Percentiles rank a stretch among this genome's conserved stretches.
Conservation (phyloP, 2,329 filamentous ascomycete genomes). For the Cladosporium austrohemisphaericum region DNA sequence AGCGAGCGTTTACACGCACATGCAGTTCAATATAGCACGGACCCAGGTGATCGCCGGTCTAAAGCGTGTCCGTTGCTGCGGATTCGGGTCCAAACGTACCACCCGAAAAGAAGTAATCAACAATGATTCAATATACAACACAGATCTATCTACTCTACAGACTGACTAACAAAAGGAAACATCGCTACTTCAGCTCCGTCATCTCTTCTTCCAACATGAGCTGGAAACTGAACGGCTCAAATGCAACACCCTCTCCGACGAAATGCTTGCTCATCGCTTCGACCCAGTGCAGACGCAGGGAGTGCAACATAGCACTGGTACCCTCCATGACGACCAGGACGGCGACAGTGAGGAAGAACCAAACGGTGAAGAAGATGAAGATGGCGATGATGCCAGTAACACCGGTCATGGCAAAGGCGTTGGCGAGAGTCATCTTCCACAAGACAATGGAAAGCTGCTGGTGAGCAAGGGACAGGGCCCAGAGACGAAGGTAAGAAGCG, state of each 20-base stretch:
- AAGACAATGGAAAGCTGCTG: conserved; percentile 95
- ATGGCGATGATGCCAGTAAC: conserved; percentile 72
- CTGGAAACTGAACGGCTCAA: conserved; percentile 86
- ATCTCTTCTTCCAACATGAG: conserved; percentile 75
- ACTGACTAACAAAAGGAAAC: conserved; percentile 7
- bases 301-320: conserved; percentile 92
- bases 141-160: conserved; percentile 14
- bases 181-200: conserved; percentile 33
- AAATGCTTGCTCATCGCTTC: conserved; percentile 98
- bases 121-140: conserved; percentile 11
- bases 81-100: no score
- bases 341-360: conserved; percentile 79
- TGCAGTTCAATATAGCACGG: no score
- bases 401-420: conserved; percentile 61
- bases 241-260: conserved; percentile 77
- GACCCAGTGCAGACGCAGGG: conserved; percentile 88
- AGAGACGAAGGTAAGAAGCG: conserved; percentile 95
- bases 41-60: no score
- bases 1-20: no score
- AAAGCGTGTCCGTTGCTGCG: no score
- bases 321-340: conserved; percentile 94
- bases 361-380: conserved; percentile 77
- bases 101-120: no score
- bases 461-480: conserved; percentile 94
- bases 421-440: conserved; percentile 90